A percentile compares a stretch with the other conserved stretches of the same genome.
Evolutionary conservation across 805 yeast species (phyloP).

Genomic region (Teunomyces funiuensis): DNA sequence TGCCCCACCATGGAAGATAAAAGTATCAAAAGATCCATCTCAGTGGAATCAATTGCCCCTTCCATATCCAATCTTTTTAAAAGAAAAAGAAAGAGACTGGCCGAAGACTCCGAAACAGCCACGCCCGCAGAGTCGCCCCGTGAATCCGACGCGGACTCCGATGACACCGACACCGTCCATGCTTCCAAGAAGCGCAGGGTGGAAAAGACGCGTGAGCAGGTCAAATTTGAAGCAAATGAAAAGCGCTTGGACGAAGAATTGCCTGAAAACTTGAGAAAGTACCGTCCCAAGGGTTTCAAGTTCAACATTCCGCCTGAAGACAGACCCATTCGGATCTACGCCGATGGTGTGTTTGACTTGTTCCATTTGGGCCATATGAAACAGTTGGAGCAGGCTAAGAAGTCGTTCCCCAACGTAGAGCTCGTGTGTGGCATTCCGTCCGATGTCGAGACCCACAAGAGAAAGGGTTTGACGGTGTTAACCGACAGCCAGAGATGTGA

Average conservation of each 20-base stretch:
- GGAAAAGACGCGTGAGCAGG: constrained; percentile 25
- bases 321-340: constrained; percentile 89
- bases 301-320: constrained; percentile 83
- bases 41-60: constrained; percentile 43
- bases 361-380: constrained; percentile 98
- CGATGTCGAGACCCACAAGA: constrained; percentile 84
- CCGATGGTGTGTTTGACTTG: constrained; percentile 96
- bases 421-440: constrained; percentile 91
- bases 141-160: constrained; percentile 15
- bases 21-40: constrained; percentile 33
- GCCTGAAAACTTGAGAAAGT: constrained; percentile 71
- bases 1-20: constrained; percentile 6
- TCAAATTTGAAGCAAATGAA: constrained; percentile 49
- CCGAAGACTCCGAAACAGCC: constrained; percentile 13
- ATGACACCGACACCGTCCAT: constrained; percentile 12
- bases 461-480: constrained; percentile 91
- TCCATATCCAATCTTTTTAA: constrained; percentile 33
- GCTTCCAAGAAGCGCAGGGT: constrained; percentile 20
- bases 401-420: constrained; percentile 79
- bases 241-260: constrained; percentile 58
- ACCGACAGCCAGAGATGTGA: constrained; percentile 87
- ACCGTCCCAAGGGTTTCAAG: constrained; percentile 74
- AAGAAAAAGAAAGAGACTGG: constrained; percentile 11
- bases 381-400: constrained; percentile 95
- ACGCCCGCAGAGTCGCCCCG: constrained; percentile 16